Percentiles rank a stretch among this genome's conserved stretches.
These are phyloP conservation scores for Daldinia childiae DNA, from an alignment of 495 filamentous ascomycete genomes.

Conservation along the genomic window DNA sequence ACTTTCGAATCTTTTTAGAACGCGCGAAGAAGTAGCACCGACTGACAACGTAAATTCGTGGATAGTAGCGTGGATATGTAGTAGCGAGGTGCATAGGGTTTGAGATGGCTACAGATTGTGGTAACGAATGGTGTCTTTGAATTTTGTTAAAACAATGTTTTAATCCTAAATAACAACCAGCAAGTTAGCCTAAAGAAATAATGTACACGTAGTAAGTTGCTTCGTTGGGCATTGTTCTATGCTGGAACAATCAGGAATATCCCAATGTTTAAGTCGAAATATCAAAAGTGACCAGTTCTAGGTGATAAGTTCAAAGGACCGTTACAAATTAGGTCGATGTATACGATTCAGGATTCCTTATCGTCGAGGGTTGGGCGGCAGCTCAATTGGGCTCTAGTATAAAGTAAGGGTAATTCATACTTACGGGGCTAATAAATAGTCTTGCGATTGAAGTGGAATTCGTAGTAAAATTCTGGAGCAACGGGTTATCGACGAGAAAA, in stretches of 20 bases:
- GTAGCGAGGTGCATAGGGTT: slow-evolving; percentile 22
- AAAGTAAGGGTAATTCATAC: not conserved
- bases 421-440: not conserved
- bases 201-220: not conserved
- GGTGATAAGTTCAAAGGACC: slow-evolving; percentile 3
- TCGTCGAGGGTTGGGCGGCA: slow-evolving; percentile 22
- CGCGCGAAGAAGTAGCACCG: not conserved
- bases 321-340: slow-evolving; percentile 9
- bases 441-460: slow-evolving; percentile 19
- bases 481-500: not conserved
- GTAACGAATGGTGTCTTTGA: slow-evolving; percentile 14
- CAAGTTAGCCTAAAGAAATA: slow-evolving; percentile 13
- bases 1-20: slow-evolving; percentile 1
- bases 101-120: slow-evolving; percentile 10
- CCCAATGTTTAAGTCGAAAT: not conserved
- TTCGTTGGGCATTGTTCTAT: slow-evolving; percentile 8
- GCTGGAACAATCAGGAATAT: slow-evolving; percentile 1
- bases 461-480: slow-evolving; percentile 2
- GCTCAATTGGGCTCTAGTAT: slow-evolving; percentile 28
- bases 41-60: slow-evolving; percentile 18
- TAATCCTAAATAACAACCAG: slow-evolving; percentile 9
- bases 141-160: not conserved
- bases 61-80: not conserved
- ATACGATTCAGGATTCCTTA: slow-evolving; percentile 13
- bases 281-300: slow-evolving; percentile 1